Percentiles rank a stretch among this genome's conserved stretches.
These are phyloP conservation scores for Botryosphaeria agaves DNA, from an alignment of 2,329 filamentous ascomycete species.

Conservation along the genomic window DNA sequence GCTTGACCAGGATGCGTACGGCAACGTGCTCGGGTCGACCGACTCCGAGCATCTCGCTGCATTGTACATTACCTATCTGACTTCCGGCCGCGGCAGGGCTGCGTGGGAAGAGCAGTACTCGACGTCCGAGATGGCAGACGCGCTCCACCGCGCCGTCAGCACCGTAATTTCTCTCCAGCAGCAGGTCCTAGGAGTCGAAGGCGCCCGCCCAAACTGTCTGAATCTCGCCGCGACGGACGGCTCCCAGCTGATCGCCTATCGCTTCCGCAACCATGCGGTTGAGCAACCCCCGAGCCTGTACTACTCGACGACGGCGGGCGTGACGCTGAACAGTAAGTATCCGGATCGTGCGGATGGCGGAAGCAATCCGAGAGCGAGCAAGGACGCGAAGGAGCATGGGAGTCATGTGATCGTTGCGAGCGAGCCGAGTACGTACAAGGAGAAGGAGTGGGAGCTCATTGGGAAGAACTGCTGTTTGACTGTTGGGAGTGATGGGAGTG, in stretches of 20 bases:
- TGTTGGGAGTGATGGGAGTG: slow-evolving; percentile 20
- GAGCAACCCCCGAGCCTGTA: slow-evolving; percentile 36
- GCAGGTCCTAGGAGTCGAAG: slow-evolving; percentile 17
- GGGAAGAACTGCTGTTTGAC: slow-evolving; percentile 27
- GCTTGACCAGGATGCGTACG: slow-evolving; percentile 30
- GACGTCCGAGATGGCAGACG: slow-evolving; percentile 23
- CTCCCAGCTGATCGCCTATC: slow-evolving; percentile 28
- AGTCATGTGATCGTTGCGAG: slow-evolving; percentile 35
- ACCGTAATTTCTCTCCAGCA: slow-evolving; percentile 29
- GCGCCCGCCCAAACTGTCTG: slow-evolving; percentile 30
- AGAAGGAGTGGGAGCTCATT: slow-evolving; percentile 33
- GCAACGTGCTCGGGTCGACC: slow-evolving; percentile 30
- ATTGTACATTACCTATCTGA: slow-evolving; percentile 29
- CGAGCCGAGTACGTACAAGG: slow-evolving; percentile 36
- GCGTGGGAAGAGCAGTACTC: slow-evolving; percentile 27
- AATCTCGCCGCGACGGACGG: slow-evolving; percentile 37
- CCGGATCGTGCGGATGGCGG: slow-evolving; percentile 27
- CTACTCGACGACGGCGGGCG: slow-evolving; percentile 31
- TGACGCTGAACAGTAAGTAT: slow-evolving; percentile 35
- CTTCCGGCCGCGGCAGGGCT: slow-evolving; percentile 16
- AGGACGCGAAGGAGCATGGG: slow-evolving; percentile 23
- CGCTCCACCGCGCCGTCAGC: slow-evolving; percentile 24
- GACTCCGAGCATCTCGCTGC: slow-evolving; percentile 36
- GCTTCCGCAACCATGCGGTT: slow-evolving; percentile 33
- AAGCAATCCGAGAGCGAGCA: slow-evolving; percentile 17